Base-by-base conservation (phyloP, 1,139 yeast genomes). In the Saccharomyces hybrid region DNA sequence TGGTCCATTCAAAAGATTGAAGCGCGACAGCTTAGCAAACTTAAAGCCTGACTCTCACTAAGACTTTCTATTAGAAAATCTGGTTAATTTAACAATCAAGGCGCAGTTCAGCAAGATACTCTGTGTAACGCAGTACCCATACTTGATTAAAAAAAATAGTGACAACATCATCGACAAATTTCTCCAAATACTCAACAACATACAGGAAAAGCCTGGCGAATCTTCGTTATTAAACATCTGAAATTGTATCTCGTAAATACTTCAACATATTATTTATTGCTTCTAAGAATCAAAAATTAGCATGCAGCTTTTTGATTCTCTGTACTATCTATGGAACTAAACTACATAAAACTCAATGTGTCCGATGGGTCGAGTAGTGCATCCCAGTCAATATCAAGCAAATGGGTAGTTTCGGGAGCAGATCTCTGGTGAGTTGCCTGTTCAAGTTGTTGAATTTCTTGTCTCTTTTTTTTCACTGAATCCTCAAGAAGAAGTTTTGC, bases 401-500 rank as follows among this genome's bases (percentile, higher is more conserved):
- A 27, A 13, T 34, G 46, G 6, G 20, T 26, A n/a, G 27, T 27
- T 14, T 47, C 50, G n/a, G 41, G 23, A 20, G 34, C 23, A 5
- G 56, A 38, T 13, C 48, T 51, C 14, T 25, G 38, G n/a, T 50
- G 52, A 11, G 41, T 44, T 1, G 57, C 56, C n/a, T 47, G 42
- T 26, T 47, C 56, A 28, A 55, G 47, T 13, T 54, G 52, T 8
- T 51, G 34, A n/a, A 55, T 34, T 47, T 55, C 54, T 20, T 44
- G 52, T 26, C 38, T 48, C 31, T 55, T 55, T 38, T 50, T 55
- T 20, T 55, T 53, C 30, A 55, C 26, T 3, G 56, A 55, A 25
- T 55, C 57, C n/a, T 34, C 52, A 44, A 55, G 56, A 11, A 55
- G 55, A 2, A 53, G 52, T 26, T 55, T 50, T 16, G 52, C 54